Evolutionary conservation across 192 early-diverging fungal genomes (phyloP), one percentile per base, ranked within the genome.

Genomic region (Coemansia sp.): DNA sequence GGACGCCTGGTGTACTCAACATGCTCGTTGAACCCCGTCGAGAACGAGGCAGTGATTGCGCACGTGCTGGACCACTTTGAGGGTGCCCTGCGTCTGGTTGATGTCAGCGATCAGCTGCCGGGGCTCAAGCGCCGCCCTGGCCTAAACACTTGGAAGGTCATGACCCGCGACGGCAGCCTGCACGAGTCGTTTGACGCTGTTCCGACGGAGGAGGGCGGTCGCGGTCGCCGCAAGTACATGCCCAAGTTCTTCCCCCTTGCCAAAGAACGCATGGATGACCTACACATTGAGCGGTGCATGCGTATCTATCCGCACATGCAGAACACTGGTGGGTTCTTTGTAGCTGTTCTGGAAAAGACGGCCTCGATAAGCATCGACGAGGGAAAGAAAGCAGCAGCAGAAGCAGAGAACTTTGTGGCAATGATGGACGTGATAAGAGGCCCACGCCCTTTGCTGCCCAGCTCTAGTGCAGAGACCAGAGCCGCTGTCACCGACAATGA

Each of bases 271-370:
- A 85, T 86, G 42, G 77, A 81, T 9, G 74, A 84, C 30, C 72
- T 90, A 43, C 70, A 88, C 37, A 72, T 93, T 58, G 89, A 91
- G 28, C 84, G 88, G 74, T 92, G 90, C 78, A 60, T 98, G 73
- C 90, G 97, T 34, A 88, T 99, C 34, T 94, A 94, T 70, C 95
- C 97, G 58, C 91, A 93, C 58, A 67, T 89, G 60, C 97, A 99
- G 83, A 90, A 99, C 82, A 97, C 95, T 9, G 97, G 97, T 46
- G 97, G 94, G 13, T 99, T 99, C 84, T 99, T 99, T 86, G 91
- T 99, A 21, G 94, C 95, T 29, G 93, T 98, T 9, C 83, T 99
- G 57, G 87, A 95, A 78, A 99, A 99, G 84, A 87, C 90, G 8
- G 84, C 73, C 2, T 88, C 90, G 18, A 86, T 87, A 62, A 89